Percentiles rank a stretch among this genome's conserved stretches.
These are phyloP conservation scores for Phytophthora ramorum DNA, from an alignment of 352 stramenopile species.

Conservation along the genomic window DNA sequence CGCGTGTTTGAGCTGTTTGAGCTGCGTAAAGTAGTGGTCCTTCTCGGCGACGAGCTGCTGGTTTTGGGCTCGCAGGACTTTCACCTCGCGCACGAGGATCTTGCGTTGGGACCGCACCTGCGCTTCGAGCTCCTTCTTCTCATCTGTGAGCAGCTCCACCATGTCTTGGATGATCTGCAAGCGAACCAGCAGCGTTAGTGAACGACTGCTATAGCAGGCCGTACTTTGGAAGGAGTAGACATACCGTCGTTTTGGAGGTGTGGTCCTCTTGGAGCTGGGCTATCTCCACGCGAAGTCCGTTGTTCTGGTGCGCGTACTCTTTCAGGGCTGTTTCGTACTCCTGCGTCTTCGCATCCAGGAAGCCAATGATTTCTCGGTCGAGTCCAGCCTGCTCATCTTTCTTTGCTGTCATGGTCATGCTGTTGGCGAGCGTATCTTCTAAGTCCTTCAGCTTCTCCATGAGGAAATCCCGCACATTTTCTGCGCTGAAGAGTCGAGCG, in stretches of 20 bases:
- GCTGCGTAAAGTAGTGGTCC: slow-evolving; percentile 75
- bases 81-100: slow-evolving; percentile 83
- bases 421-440: slow-evolving; percentile 63
- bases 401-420: slow-evolving; percentile 60
- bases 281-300: slow-evolving; percentile 54
- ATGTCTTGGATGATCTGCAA: slow-evolving; percentile 86
- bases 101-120: slow-evolving; percentile 82
- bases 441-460: slow-evolving; percentile 87
- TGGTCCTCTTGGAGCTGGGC: slow-evolving; percentile 62
- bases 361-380: slow-evolving; percentile 87
- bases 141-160: slow-evolving; percentile 70
- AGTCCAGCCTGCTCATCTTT: slow-evolving; percentile 73
- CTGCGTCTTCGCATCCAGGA: slow-evolving; percentile 79
- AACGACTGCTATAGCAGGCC: background rate
- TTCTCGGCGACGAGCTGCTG: slow-evolving; percentile 68
- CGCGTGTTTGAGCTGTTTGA: slow-evolving; percentile 78
- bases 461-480: slow-evolving; percentile 85
- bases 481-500: slow-evolving; percentile 69
- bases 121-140: slow-evolving; percentile 78
- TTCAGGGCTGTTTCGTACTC: slow-evolving; percentile 74
- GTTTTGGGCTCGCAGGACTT: slow-evolving; percentile 73
- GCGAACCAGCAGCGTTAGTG: background rate
- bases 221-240: background rate
- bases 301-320: slow-evolving; percentile 62
- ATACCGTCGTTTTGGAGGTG: slow-evolving; percentile 62